Conservation (phyloP, 2,329 filamentous ascomycete genomes). For the Verticillium longisporum region DNA sequence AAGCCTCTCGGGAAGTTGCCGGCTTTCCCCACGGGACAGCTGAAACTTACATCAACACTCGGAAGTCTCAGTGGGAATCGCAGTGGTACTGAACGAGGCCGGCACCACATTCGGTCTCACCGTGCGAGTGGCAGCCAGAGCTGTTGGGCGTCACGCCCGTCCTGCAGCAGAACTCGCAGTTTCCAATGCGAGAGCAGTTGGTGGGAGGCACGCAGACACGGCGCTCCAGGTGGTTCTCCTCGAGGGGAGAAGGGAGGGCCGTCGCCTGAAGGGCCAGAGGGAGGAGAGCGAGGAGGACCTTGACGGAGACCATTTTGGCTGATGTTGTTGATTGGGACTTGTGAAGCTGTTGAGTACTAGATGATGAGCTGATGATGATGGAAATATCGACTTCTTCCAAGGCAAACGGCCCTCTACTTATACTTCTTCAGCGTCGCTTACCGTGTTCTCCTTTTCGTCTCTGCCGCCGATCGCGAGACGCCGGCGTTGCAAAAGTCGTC, state of each 20-base stretch:
- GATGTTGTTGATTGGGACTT: background rate
- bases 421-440: background rate
- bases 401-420: background rate
- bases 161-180: conserved; percentile 7
- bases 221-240: background rate
- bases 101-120: background rate
- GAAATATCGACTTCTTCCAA: background rate
- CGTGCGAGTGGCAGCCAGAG: conserved; percentile 6
- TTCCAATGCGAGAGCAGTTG: conserved; percentile 3
- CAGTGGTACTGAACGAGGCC: conserved; percentile 4
- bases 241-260: conserved; percentile 1
- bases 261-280: conserved; percentile 1
- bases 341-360: background rate
- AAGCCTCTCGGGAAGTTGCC: too few species aligned
- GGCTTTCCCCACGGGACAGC: too few species aligned
- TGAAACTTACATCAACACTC: background rate
- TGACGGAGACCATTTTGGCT: conserved; percentile 3
- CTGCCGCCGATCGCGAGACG: background rate
- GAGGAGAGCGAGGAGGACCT: conserved; percentile 1
- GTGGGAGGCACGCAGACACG: background rate
- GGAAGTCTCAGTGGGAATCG: background rate
- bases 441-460: background rate
- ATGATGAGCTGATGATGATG: background rate
- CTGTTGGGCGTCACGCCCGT: conserved; percentile 1
- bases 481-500: background rate